These are phyloP conservation scores for Aspergillus bertholletiae DNA, from an alignment of 495 filamentous ascomycete species.

Conservation along the genomic window DNA sequence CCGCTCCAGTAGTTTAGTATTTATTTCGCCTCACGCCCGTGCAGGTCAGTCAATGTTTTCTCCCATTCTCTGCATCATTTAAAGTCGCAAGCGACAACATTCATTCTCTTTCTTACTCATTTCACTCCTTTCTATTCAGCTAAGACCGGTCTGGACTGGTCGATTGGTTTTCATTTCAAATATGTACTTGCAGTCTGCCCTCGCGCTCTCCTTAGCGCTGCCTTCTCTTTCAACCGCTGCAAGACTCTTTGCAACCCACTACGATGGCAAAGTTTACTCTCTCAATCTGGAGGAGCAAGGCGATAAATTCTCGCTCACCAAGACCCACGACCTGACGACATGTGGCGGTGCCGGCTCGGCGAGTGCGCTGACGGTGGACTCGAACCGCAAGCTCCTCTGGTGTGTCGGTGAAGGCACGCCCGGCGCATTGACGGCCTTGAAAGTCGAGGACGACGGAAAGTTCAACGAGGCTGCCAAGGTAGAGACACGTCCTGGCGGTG, in stretches of 20 bases:
- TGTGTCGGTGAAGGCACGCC: conserved; percentile 53
- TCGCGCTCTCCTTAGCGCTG: neutral
- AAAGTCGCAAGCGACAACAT: neutral
- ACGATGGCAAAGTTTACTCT: conserved; percentile 55
- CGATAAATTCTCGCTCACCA: conserved; percentile 29
- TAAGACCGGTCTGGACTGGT: neutral
- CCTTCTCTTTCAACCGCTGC: neutral
- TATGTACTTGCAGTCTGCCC: neutral
- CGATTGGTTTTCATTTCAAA: neutral
- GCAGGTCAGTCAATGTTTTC: no score
- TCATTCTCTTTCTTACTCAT: neutral
- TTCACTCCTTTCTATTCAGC: neutral
- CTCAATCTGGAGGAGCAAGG: conserved; percentile 39
- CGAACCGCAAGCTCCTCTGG: conserved; percentile 48
- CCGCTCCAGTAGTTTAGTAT: no score
- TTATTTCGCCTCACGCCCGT: no score
- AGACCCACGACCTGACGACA: conserved; percentile 32
- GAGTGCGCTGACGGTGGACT: conserved; percentile 61
- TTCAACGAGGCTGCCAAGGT: conserved; percentile 25
- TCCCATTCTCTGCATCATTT: no score
- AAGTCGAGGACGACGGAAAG: conserved; percentile 16
- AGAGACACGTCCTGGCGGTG: conserved; percentile 31
- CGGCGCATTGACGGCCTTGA: conserved; percentile 29
- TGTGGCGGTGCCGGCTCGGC: conserved; percentile 47
- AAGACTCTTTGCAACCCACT: conserved; percentile 57